Evolutionary conservation across 2,329 filamentous ascomycete genomes (phyloP), one percentile per base, ranked within the genome.

Genomic region (Gaeumannomyces sp.): DNA sequence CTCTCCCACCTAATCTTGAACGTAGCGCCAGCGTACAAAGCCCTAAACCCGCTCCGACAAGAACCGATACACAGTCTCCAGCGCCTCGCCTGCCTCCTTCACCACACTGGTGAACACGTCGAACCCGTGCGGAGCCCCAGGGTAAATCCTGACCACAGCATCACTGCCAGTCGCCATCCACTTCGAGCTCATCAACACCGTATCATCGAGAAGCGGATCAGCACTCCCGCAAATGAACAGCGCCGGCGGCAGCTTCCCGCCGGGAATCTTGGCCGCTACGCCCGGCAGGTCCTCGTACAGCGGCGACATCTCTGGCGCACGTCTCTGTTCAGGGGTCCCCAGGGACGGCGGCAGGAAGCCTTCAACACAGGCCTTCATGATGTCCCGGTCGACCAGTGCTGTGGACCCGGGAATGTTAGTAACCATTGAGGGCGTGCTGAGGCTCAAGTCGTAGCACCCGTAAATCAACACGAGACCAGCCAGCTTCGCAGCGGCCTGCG

Each of bases 61-160:
- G 22, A 53, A 53, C 45, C 25, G 45, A n/a, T 31, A 11, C 6
- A 11, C 13, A 5, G 13, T 13, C 8, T 59, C 57, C 27, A 28
- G 7, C 10, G 27, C 57, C 57, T 59, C 57, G 27, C 29, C 57
- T 10, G 57, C 57, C 4, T 28, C 25, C 57, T 59, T 59, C 3
- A 29, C 13, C 7, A 22, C 57, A 28, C 14, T 7, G 1, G 14
- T 2, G 57, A 59, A 59, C 4, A 29, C 4, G 19, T 28, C 78
- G 67, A 83, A 86, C 0, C 78, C 82, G 75, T 86, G 84, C 25
- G 81, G 76, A 11, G 79, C 81, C 0, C 84, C 83, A n/a, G 79
- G 78, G 70, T 79, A 84, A 22, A 85, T 74, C 73, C 81, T 86
- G 3, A 84, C 73, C 3, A 84, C 27, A 7, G 57, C 57, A 14